Evolutionary conservation across 768 basidiomycete species (phyloP), one percentile per base, ranked within the genome.

Genomic region (Hericium alpestre): DNA sequence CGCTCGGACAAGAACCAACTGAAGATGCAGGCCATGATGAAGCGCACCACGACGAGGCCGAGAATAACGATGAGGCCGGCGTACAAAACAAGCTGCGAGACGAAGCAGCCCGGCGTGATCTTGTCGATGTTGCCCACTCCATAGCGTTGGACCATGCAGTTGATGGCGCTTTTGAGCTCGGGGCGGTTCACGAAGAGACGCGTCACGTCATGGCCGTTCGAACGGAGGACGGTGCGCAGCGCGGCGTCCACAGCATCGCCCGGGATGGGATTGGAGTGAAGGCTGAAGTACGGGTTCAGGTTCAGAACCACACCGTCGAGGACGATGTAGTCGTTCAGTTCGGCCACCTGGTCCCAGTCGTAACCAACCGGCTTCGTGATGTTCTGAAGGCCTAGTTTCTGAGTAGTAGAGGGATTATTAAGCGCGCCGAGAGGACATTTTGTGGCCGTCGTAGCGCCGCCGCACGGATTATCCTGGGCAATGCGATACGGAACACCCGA

Each of bases 111-210:
- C 6, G 96, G 92, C 0, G 93, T 86, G 66, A 96, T 77, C 72
- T 97, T 96, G 76, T 97, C 96, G 61, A 99, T 97, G 67, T 89
- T 87, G 20, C 96, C 96, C 0, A 93, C 94, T 53, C 81, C 81
- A 70, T 96, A 99, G 12, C 96, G 83, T 64, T 90, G 74, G 54
- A 78, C 76, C 54, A 99, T 76, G 70, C 96, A 99, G 10, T 82
- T 79, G 3, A 96, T 77, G 22, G 89, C 83, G 10, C 76, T 73
- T 59, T 79, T 74, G 56, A 91, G 79, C 54, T 80, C 78, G 6
- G 76, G 62, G 48, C 83, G 79, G 70, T 84, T 86, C 69, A 81
- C 84, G 68, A 99, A 95, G 32, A 93, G 74, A 49, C 87, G 83
- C 0, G 95, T 97, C 1, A 82, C 95, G 66, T 99, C 96, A 66